phyloP scores from a whole-genome alignment of 139 green algal species.

The Micromonas commoda region DNA sequence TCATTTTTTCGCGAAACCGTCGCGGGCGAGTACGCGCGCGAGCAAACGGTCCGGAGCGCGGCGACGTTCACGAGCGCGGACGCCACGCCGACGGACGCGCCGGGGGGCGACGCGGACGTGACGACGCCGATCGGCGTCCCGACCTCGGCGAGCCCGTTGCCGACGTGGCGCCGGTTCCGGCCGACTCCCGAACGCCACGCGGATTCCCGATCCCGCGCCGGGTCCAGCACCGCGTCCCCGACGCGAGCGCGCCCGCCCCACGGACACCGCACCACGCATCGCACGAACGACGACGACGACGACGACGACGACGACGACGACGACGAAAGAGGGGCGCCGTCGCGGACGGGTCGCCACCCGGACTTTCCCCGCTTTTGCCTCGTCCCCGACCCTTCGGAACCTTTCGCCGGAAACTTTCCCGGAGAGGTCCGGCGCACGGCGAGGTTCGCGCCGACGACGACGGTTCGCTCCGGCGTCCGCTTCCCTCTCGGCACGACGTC shows the following conservation, averaged over 20 bases:
- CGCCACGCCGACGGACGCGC: neutral
- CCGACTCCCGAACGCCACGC: too few relatives aligned
- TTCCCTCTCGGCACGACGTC: neutral
- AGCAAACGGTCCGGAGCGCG: neutral
- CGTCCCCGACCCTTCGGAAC: too few relatives aligned
- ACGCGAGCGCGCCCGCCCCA: neutral
- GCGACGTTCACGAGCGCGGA: neutral
- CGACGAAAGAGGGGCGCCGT: too few relatives aligned
- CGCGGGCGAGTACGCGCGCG: neutral
- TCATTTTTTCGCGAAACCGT: too few relatives aligned
- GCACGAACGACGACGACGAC: neutral
- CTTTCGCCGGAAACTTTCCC: neutral
- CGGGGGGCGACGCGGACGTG: conserved; percentile 7
- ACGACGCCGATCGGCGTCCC: neutral
- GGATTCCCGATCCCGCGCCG: too few relatives aligned
- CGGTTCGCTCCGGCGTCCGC: neutral
- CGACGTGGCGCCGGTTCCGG: too few relatives aligned
- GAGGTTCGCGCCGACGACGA: neutral
- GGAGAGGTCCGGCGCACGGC: neutral
- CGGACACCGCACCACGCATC: neutral
- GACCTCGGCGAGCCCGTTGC: neutral
- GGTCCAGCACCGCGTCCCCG: neutral
- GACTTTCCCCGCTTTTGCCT: too few relatives aligned
- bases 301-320: too few relatives aligned
- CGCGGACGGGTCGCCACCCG: too few relatives aligned